A percentile compares a stretch with the other conserved stretches of the same genome.
Conservation (phyloP, 2,329 filamentous ascomycete species). For the Monosporascus cannonballus region DNA sequence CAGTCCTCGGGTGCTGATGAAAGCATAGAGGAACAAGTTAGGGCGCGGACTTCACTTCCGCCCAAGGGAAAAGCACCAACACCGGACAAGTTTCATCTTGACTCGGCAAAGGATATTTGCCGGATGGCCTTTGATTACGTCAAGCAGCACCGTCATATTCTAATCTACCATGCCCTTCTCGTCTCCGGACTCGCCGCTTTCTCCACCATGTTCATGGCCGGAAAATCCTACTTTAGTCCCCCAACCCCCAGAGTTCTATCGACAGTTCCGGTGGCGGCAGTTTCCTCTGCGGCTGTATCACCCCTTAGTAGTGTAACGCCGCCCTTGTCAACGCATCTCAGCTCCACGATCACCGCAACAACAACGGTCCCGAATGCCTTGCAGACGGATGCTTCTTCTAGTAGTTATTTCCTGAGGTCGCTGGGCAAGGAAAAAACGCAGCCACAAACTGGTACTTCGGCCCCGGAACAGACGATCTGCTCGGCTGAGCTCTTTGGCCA, state of each 20-base stretch:
- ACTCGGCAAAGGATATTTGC: not conserved
- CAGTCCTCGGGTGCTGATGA: not conserved
- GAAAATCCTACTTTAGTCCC: slow-evolving; percentile 12
- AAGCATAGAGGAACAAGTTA: not conserved
- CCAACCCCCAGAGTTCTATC: slow-evolving; percentile 17
- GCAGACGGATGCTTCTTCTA: slow-evolving; percentile 25
- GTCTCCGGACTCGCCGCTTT: slow-evolving; percentile 11
- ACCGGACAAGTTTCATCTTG: not conserved
- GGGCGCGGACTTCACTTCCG: not conserved
- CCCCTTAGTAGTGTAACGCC: slow-evolving; percentile 13
- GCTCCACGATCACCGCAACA: slow-evolving; percentile 19
- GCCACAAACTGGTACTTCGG: slow-evolving; percentile 13
- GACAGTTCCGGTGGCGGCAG: slow-evolving; percentile 26
- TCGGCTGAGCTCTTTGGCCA: slow-evolving; percentile 38
- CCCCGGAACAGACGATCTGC: slow-evolving; percentile 33
- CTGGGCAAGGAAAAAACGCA: slow-evolving; percentile 33
- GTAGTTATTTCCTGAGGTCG: slow-evolving; percentile 33
- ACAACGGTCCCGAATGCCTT: slow-evolving; percentile 27
- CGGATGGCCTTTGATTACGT: slow-evolving; percentile 5
- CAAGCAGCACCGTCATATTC: slow-evolving; percentile 9
- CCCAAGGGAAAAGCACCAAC: not conserved
- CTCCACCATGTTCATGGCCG: slow-evolving; percentile 2
- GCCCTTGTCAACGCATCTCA: slow-evolving; percentile 15
- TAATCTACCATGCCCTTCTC: slow-evolving; percentile 5
- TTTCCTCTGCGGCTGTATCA: slow-evolving; percentile 17